Evolutionary conservation across 2,329 filamentous ascomycete genomes (phyloP), one percentile per base, ranked within the genome.

Genomic region (Ophidiomyces ophidiicola): DNA sequence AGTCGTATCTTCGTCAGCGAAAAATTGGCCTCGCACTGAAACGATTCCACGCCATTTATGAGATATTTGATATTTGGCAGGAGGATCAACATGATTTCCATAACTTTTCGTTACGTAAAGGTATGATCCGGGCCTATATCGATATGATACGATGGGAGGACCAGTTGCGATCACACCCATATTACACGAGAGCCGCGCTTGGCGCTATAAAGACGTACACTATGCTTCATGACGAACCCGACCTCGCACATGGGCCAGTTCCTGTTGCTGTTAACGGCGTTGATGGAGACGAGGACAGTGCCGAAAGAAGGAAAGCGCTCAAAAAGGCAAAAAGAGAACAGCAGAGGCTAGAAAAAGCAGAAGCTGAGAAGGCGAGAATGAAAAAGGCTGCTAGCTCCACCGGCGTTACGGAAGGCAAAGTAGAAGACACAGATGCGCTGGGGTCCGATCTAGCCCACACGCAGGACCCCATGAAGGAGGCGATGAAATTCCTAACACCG

Each of bases 31-130:
- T 94, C 43, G 88, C 92, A 0, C 69, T 98, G 38, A 98, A 98
- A 68, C 78, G 92, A 35, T 88, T 94, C 61, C 83, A 87, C 48
- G 71, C 83, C 15, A 75, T 98, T 42, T 80, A 80, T 58, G 85
- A 83, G 61, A 92, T 98, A 48, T 98, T 98, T 53, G 88, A 96
- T 49, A 78, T 85, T 14, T 98, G 90, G 90, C 82, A 93, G 56
- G 92, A 98, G 58, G 90, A 98, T 52, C 90, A 98, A 55, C 94
- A 96, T 53, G 90, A 98, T 59, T 98, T 98, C 68, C 92, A 98
- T 69, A 85, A 78, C 58, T 98, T 98, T 62, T 94, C 86, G 14
- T 68, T 98, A n/a, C 73, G 90, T 14, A 98, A 96, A 62, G 92
- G 92, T 10, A 88, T 94, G 69, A 84, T 96, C 44, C 73, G 88